Conservation (phyloP, 1,139 yeast species). For the Taphrina sp. region DNA sequence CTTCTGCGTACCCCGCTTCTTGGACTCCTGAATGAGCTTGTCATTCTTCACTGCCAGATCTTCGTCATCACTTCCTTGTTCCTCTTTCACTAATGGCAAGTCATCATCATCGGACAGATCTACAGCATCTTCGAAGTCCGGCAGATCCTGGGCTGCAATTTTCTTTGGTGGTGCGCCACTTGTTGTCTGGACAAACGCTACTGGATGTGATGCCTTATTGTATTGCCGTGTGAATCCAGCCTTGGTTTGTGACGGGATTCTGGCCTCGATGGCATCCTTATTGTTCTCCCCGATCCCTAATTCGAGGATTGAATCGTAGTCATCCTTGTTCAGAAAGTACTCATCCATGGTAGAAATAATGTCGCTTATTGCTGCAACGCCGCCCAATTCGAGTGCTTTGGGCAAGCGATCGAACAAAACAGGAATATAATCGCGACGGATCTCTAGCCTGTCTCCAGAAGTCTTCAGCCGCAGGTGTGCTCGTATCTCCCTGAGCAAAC, state of each 20-base stretch:
- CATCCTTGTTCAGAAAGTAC: conserved; percentile 82
- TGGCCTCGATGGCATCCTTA: conserved; percentile 51
- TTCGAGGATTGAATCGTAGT: conserved; percentile 84
- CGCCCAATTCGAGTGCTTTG: conserved; percentile 55
- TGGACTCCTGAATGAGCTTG: conserved; percentile 44
- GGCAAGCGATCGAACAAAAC: conserved; percentile 57
- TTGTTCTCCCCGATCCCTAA: conserved; percentile 58
- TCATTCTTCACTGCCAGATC: conserved; percentile 41
- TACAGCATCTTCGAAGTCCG: conserved; percentile 60
- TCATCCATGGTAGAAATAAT: conserved; percentile 73
- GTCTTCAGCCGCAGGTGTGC: conserved; percentile 81
- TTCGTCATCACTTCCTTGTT: conserved; percentile 45
- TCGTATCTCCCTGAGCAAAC: conserved; percentile 82
- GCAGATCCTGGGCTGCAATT: conserved; percentile 44
- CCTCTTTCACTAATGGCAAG: conserved; percentile 59
- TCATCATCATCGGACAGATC: conserved; percentile 54
- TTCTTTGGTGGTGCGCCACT: conserved; percentile 46
- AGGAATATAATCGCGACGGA: conserved; percentile 77
- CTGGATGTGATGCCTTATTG: conserved; percentile 74
- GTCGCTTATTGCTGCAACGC: conserved; percentile 62
- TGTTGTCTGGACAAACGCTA: conserved; percentile 73
- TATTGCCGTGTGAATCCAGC: conserved; percentile 80
- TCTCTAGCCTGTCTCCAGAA: conserved; percentile 69
- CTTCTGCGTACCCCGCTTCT: too few species aligned
- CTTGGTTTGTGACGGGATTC: conserved; percentile 71